Evolutionary conservation across 2,329 filamentous ascomycete species (phyloP).

Genomic region (Talaromyces sp.): DNA sequence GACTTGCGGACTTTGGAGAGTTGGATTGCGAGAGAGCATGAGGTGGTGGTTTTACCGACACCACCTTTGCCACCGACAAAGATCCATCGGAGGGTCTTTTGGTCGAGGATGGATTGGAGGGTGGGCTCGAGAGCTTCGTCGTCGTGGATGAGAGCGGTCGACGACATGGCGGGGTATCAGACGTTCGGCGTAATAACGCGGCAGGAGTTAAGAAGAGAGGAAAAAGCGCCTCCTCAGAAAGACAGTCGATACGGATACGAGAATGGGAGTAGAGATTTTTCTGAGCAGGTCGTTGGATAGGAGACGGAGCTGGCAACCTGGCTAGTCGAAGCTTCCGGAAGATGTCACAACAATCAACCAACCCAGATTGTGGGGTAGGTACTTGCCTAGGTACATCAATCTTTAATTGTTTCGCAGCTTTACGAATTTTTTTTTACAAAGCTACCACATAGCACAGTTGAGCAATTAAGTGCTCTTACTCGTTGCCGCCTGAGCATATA

Average conservation of each 20-base stretch:
- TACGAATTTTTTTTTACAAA: too few species aligned
- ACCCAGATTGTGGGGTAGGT: constrained; percentile 11
- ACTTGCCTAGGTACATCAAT: background rate
- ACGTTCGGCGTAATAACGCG: background rate
- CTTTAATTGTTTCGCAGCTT: background rate
- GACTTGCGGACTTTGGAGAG: constrained; percentile 92
- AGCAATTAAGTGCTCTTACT: too few species aligned
- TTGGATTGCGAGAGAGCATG: constrained; percentile 96
- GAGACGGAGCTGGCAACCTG: background rate
- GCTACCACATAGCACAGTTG: too few species aligned
- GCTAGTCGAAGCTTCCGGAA: constrained; percentile 35
- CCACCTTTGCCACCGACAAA: constrained; percentile 98
- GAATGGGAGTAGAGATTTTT: background rate
- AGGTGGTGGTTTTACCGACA: constrained; percentile 99
- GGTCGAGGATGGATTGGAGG: constrained; percentile 90
- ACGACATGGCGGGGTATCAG: constrained; percentile 34
- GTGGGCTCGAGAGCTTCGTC: constrained; percentile 84
- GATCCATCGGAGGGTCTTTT: constrained; percentile 95
- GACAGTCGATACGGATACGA: background rate
- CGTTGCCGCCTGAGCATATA: too few species aligned
- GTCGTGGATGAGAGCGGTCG: constrained; percentile 42
- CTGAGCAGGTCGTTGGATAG: background rate
- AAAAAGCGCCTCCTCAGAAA: background rate
- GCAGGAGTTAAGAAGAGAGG: background rate
- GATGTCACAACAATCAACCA: constrained; percentile 11